A percentile compares a stretch with the other conserved stretches of the same genome.
These are phyloP conservation scores for Boletus speciosus DNA, from an alignment of 768 basidiomycete genomes.

Conservation along the genomic window DNA sequence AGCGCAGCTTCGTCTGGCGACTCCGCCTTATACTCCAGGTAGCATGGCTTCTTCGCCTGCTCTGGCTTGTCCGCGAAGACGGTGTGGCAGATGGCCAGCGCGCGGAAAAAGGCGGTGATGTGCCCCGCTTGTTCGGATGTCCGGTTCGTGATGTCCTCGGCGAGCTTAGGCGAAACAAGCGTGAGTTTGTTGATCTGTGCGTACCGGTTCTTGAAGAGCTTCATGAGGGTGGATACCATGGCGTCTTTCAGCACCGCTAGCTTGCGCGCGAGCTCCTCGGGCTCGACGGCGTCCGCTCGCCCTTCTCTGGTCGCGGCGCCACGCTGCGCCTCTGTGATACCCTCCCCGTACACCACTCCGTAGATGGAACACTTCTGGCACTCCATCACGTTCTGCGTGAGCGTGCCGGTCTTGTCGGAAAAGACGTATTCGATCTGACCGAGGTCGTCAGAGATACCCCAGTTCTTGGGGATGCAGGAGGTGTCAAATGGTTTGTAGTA, in stretches of 20 bases:
- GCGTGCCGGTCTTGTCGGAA: conserved; percentile 94
- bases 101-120: conserved; percentile 87
- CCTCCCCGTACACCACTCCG: conserved; percentile 87
- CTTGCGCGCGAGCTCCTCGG: conserved; percentile 66
- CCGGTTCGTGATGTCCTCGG: conserved; percentile 68
- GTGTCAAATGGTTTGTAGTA: conserved; percentile 87
- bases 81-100: conserved; percentile 89
- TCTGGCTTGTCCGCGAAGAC: conserved; percentile 81
- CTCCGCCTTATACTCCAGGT: conserved; percentile 91
- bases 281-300: conserved; percentile 57
- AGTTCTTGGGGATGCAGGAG: conserved; percentile 91
- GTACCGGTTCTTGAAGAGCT: conserved; percentile 85
- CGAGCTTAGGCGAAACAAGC: conserved; percentile 82
- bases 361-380: conserved; percentile 92
- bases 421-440: conserved; percentile 97
- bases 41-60: conserved; percentile 53
- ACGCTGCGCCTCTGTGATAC: conserved; percentile 91
- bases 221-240: conserved; percentile 76
- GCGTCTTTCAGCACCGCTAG: conserved; percentile 62
- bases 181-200: conserved; percentile 78
- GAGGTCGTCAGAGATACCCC: conserved; percentile 98
- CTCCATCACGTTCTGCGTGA: conserved; percentile 98
- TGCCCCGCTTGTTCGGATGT: conserved; percentile 56
- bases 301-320: conserved; percentile 87
- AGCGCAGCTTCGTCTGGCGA: conserved; percentile 94